Evolutionary conservation across 768 basidiomycete genomes (phyloP).

Genomic region (Amanita pallidorosea): DNA sequence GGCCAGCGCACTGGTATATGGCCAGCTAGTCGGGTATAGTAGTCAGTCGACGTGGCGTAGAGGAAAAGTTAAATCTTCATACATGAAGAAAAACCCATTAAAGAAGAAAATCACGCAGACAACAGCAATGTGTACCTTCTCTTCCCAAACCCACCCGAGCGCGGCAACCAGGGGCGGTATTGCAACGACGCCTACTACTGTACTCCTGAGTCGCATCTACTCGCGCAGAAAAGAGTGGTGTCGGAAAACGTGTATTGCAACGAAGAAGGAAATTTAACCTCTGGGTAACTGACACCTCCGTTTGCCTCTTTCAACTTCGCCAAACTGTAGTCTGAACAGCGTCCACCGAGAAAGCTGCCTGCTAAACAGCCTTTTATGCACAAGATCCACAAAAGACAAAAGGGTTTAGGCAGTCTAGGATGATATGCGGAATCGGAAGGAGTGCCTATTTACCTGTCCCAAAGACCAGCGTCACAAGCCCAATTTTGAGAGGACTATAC

Average conservation of each 20-base stretch:
- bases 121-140: constrained; percentile 52
- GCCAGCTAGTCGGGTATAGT: constrained; percentile 6
- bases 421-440: not conserved
- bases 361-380: constrained; percentile 20
- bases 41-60: not conserved
- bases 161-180: constrained; percentile 52
- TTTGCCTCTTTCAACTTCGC: constrained; percentile 25
- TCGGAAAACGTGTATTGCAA: not conserved
- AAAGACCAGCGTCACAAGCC: constrained; percentile 66
- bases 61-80: constrained; percentile 13
- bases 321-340: constrained; percentile 32
- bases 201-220: constrained; percentile 61
- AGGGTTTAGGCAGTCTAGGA: not conserved
- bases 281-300: constrained; percentile 40
- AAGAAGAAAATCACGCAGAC: constrained; percentile 66
- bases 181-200: constrained; percentile 43
- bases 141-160: constrained; percentile 67
- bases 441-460: constrained; percentile 42
- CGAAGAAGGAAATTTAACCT: constrained; percentile 30
- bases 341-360: constrained; percentile 34
- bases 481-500: constrained; percentile 61
- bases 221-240: not conserved
- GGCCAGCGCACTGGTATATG: constrained; percentile 63
- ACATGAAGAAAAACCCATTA: constrained; percentile 70
- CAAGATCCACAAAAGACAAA: not conserved